Conservation (phyloP, 768 basidiomycete genomes). For the Pleurotus cornucopiae region DNA sequence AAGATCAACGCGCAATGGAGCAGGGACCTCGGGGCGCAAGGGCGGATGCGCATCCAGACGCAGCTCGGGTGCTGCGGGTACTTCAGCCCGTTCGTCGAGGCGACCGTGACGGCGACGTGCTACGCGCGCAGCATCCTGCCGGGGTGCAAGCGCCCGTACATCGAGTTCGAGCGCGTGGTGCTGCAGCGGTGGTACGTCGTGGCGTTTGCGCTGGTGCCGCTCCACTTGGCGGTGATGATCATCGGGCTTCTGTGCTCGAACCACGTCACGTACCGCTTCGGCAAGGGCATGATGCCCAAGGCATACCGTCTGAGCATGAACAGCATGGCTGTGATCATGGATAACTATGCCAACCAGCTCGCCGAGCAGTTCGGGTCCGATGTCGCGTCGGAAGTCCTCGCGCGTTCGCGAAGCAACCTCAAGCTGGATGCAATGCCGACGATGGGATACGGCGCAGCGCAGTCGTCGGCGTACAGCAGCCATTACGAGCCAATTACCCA, state of each 20-base stretch:
- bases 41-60: constrained; percentile 69
- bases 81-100: constrained; percentile 76
- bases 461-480: constrained; percentile 1
- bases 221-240: constrained; percentile 62
- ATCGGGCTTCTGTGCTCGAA: constrained; percentile 69
- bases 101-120: constrained; percentile 72
- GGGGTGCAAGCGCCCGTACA: constrained; percentile 68
- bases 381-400: constrained; percentile 55
- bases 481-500: constrained; percentile 3
- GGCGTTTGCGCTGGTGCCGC: constrained; percentile 62
- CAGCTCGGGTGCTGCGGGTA: constrained; percentile 78
- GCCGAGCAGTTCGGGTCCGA: constrained; percentile 63
- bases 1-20: constrained; percentile 81
- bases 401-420: constrained; percentile 53
- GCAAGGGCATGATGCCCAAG: constrained; percentile 87
- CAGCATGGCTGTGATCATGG: constrained; percentile 81
- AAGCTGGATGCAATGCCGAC: constrained; percentile 28
- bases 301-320: constrained; percentile 70
- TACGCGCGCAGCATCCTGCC: constrained; percentile 68
- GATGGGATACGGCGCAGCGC: constrained; percentile 16
- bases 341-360: constrained; percentile 75
- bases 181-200: constrained; percentile 63
- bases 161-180: constrained; percentile 50
- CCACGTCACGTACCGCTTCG: constrained; percentile 84
- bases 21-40: constrained; percentile 49